Evolutionary conservation across 805 yeast genomes (phyloP), one percentile per base, ranked within the genome.

Genomic region (Myxozyma melibiosi): DNA sequence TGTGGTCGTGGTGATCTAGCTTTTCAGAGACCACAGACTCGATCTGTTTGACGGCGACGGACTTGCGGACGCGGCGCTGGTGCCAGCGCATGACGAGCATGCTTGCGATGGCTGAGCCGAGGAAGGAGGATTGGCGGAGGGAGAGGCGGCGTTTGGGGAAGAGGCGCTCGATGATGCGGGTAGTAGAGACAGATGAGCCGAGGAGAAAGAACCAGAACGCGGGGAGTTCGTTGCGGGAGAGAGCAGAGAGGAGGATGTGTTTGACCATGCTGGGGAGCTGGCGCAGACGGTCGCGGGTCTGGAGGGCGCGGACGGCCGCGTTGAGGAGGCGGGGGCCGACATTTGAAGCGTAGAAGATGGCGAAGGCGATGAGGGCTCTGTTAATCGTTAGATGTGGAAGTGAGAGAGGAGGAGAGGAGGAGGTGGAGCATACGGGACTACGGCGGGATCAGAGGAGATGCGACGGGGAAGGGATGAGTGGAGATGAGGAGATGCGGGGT

Each of bases 281-380:
- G 16, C 31, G 51, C 20, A 50, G 33, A 2, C 24, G 22, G 14
- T 18, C 41, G 14, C 39, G 52, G n/a, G 28, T 34, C 18, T 24
- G 27, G 9, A 22, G 27, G 14, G 53, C 51, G 7, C 30, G 30
- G 11, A 46, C 31, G 18, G 41, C 20, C 11, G 37, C 35, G 31
- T 52, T 57, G 39, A 57, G 27, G 2, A 42, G 34, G 13, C 51
- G 51, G 13, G 61, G 61, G 22, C 51, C 51, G 9, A 48, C 61
- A 16, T 28, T 50, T 7, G 61, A 30, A 5, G 40, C 54, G 20
- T 52, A 57, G n/a, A 55, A 43, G 3, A 56, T 48, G 5, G 35
- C 20, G 28, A 57, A 57, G 25, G 61, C 61, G n/a, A 42, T 44
- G 18, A 39, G 8, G 18, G 56, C 53, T 22, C 57, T 52, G 13